Base-by-base conservation (phyloP, 495 filamentous ascomycete species). In the Usnea hakonensis region DNA sequence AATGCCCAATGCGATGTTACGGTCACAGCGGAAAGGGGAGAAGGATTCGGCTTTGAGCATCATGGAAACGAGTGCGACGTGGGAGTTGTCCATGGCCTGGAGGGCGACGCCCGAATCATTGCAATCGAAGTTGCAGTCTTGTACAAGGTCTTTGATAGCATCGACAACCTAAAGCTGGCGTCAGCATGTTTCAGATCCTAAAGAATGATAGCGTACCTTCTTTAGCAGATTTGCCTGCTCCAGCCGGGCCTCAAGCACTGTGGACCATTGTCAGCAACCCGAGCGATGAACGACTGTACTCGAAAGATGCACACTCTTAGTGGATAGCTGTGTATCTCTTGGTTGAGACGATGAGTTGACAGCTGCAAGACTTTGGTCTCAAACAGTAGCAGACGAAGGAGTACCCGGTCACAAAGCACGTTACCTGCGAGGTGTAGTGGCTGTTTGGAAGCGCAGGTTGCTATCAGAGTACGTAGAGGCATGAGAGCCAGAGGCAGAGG, bases 41-140 rank as follows among this genome's bases (percentile, higher is more conserved):
- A 99, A 99, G 64, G 85, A 85, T 70, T 97, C 94, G 38, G 91
- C 87, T 78, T 92, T 93, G 72, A 99, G 88, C 81, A 95, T 84
- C 95, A 99, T 97, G 62, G 94, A 95, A 41, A 98, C 94, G 53
- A 99, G 89, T 57, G 94, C 94, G 73, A 99, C 94, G 79, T 99
- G 94, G 62, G 92, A 96, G 83, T 96, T 99, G 80, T 99, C 94
- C 95, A 99, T 99, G 69, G 94, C 94, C 78, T 99, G 94, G 35
- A 99, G 88, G 57, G 91, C 91, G 74, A 99, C 93, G 57, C 94
- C 94, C 65, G 90, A 90, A 83, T 99, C 94, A 87, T 97, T 99
- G 88, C 95, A 99, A 80, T 99, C 94, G 78, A 99, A 99, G 79
- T 99, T 99, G 85, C 95, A 97, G 79, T 97, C 93, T 78, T 97